Percentiles rank a stretch among this genome's conserved stretches.
Evolutionary conservation across 2,329 filamentous ascomycete genomes (phyloP).

Genomic region (Colletotrichum sp.): DNA sequence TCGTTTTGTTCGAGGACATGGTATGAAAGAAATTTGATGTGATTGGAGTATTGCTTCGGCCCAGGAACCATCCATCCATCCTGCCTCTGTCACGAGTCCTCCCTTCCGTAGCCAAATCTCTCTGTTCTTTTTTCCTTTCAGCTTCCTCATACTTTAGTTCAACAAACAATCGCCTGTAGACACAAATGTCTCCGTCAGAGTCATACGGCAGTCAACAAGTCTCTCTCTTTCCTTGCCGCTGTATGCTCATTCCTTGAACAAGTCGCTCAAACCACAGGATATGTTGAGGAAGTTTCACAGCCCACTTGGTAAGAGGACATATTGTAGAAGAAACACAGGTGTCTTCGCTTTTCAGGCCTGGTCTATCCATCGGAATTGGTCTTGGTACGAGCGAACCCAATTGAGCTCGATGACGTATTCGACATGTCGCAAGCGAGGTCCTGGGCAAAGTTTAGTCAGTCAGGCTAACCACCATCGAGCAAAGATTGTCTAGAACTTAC

Average conservation of each 20-base stretch:
- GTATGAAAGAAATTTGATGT: background rate
- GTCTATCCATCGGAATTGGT: background rate
- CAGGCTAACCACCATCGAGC: background rate
- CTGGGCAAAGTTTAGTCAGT: background rate
- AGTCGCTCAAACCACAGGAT: background rate
- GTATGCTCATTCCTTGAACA: rapidly evolving
- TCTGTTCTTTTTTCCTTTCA: background rate
- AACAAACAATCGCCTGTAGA: background rate
- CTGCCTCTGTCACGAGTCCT: background rate
- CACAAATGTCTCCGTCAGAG: background rate
- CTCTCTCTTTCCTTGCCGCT: background rate
- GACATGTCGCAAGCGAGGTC: background rate
- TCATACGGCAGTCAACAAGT: background rate
- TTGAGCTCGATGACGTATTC: background rate
- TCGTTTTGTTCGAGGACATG: rapidly evolving
- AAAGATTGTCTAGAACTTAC: background rate
- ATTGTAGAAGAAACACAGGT: background rate
- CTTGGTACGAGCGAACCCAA: background rate
- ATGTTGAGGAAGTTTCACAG: background rate
- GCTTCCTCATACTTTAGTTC: background rate
- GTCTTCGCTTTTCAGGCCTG: background rate
- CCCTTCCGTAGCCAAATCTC: rapidly evolving
- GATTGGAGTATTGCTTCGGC: background rate
- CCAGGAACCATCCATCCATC: background rate
- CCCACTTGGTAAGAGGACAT: background rate